These are phyloP conservation scores for Acmispon strigosus DNA, from an alignment of 306 rosid species.

Conservation along the genomic window DNA sequence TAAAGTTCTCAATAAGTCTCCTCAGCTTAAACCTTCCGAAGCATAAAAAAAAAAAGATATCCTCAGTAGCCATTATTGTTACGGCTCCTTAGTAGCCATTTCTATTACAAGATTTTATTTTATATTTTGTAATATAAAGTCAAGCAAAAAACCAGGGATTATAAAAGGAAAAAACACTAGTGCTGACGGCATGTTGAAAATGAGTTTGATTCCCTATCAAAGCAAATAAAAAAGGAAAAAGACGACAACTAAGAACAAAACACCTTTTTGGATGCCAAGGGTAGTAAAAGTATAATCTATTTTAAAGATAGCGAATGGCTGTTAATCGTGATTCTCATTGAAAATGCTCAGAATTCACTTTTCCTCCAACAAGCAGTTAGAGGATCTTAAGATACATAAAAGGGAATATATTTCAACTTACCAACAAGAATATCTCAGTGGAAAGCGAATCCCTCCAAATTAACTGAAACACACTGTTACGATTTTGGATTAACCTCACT, in stretches of 20 bases:
- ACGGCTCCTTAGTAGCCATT: too few relatives aligned
- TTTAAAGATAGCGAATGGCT: not conserved
- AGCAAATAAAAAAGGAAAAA: not conserved
- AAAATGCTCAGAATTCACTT: not conserved
- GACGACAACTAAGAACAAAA: not conserved
- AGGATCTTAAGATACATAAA: not conserved
- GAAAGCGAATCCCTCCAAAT: not conserved
- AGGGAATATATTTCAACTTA: slow-evolving; percentile 9
- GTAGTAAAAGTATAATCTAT: not conserved
- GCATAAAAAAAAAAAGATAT: too few relatives aligned
- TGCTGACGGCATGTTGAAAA: not conserved
- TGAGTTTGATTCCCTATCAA: not conserved
- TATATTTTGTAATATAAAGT: too few relatives aligned
- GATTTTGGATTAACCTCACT: too few relatives aligned
- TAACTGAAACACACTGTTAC: not conserved
- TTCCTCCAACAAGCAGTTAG: slow-evolving; percentile 4
- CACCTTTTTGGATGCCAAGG: not conserved
- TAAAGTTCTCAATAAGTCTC: too few relatives aligned
- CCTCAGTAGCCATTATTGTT: too few relatives aligned
- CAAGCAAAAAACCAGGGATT: too few relatives aligned
- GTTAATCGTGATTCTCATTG: slow-evolving; percentile 3
- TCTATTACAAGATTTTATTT: too few relatives aligned
- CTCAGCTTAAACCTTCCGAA: too few relatives aligned
- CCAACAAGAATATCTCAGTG: not conserved
- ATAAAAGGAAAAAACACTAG: too few relatives aligned